Evolutionary conservation across 202 grass and related monocot genomes (phyloP), one percentile per base, ranked within the genome.

Genomic region (Eragrostis tef): DNA sequence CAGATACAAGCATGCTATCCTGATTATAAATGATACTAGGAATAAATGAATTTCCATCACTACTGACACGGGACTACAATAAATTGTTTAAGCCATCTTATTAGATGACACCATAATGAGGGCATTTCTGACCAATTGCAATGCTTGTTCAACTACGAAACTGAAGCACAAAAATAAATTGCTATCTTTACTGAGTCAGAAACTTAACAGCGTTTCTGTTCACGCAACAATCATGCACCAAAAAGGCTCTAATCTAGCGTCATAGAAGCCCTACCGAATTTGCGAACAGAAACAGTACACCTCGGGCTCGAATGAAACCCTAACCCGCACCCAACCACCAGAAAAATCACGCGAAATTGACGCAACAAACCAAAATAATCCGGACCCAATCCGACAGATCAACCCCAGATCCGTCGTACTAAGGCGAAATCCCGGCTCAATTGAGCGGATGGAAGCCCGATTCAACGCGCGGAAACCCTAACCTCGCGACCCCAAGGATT

Each of bases 391-490:
- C 34, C 11, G 27, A 81, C 36, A 36, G 24, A 71, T 21, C 53
- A 50, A 16, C n/a, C 31, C 34, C 20, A 25, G 47, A 84, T 64
- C 64, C 9, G 21, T 7, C 41, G 24, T 0, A 47, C 9, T 19
- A 3, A 17, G 5, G 49, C 17, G 16, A 62, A 83, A 81, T 58
- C 36, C 71, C 9, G n/a, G 26, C 64, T 47, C 3, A 80, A 83
- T 86, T 63, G 75, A 87, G 5, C 84, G n/a, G 48, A 90, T 84
- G 64, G 75, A 42, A 14, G 48, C 39, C 63, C 80, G 44, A 87
- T 60, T 19, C 25, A 3, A 52, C 42, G 21, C 16, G 3, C 36
- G 21, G 54, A 86, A 88, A 75, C 79, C 79, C 89, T 79, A 88
- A 80, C 61, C 60, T 85, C 51, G 79, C 14, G 22, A 83, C 56